These are phyloP conservation scores for Protomyces lactucae-debilis DNA, from an alignment of 1,139 yeast genomes.

Conservation along the genomic window DNA sequence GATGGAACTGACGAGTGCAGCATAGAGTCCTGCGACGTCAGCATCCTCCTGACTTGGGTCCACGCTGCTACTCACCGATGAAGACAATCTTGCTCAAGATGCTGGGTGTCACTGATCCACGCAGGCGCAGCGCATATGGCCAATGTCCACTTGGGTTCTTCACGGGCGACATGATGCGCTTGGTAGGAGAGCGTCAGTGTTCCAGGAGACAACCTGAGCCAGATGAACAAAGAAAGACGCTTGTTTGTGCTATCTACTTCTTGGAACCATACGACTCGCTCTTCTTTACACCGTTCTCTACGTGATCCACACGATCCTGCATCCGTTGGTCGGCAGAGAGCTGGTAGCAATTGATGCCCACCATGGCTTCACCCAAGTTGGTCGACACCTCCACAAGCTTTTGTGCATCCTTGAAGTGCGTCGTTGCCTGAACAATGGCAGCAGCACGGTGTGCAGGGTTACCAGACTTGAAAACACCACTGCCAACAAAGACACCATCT, in stretches of 20 bases:
- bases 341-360: constrained; percentile 57
- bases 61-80: background rate
- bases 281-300: constrained; percentile 21
- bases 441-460: constrained; percentile 72
- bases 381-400: constrained; percentile 66
- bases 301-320: constrained; percentile 44
- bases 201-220: background rate
- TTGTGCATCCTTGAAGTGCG: constrained; percentile 62
- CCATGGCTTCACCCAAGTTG: constrained; percentile 72
- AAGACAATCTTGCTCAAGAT: background rate
- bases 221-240: background rate
- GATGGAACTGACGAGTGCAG: constrained; percentile 26
- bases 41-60: background rate
- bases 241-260: constrained; percentile 1
- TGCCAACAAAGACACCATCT: constrained; percentile 88
- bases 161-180: background rate
- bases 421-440: constrained; percentile 78
- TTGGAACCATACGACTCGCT: constrained; percentile 18
- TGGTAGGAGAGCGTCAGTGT: background rate
- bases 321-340: constrained; percentile 49
- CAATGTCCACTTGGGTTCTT: background rate
- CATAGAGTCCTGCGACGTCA: background rate
- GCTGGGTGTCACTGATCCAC: background rate
- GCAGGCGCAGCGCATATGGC: background rate
- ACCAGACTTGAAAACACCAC: constrained; percentile 74